Percentiles rank a stretch among this genome's conserved stretches.
phyloP scores from a whole-genome alignment of 805 yeast species.

The Wickerhamiella musiphila region DNA sequence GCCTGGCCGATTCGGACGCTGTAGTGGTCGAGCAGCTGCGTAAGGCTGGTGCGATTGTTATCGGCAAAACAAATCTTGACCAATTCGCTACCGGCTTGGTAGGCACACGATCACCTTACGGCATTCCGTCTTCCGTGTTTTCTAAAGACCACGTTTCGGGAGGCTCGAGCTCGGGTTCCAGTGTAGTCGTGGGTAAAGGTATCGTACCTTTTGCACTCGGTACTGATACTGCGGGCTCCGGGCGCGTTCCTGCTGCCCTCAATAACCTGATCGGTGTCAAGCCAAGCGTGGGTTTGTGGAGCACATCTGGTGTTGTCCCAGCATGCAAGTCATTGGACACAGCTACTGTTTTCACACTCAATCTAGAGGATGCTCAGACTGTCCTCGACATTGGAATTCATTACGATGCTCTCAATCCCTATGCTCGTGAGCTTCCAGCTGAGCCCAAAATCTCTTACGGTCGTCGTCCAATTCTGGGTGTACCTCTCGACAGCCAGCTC shows the following conservation, averaged over 20 bases:
- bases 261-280: conserved; percentile 85
- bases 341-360: conserved; percentile 69
- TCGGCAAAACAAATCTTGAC: conserved; percentile 90
- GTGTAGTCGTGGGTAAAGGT: conserved; percentile 78
- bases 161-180: conserved; percentile 95
- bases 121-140: conserved; percentile 70
- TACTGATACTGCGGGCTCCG: conserved; percentile 97
- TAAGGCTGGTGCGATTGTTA: conserved; percentile 78
- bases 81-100: conserved; percentile 97
- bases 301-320: conserved; percentile 87
- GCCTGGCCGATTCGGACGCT: conserved; percentile 54
- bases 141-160: conserved; percentile 69
- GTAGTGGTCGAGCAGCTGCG: conserved; percentile 56
- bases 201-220: conserved; percentile 79
- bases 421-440: conserved; percentile 57
- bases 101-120: conserved; percentile 91
- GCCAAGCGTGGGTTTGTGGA: conserved; percentile 79
- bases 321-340: conserved; percentile 93
- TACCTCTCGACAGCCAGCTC: conserved; percentile 44
- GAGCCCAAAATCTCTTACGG: conserved; percentile 47
- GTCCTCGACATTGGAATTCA: conserved; percentile 55
- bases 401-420: conserved; percentile 61
- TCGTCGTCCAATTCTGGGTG: conserved; percentile 46
- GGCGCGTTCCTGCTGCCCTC: conserved; percentile 91
- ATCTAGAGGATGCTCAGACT: conserved; percentile 66